Evolutionary conservation across 495 filamentous ascomycete species (phyloP).

Genomic region (Pseudotulostoma volvatum): DNA sequence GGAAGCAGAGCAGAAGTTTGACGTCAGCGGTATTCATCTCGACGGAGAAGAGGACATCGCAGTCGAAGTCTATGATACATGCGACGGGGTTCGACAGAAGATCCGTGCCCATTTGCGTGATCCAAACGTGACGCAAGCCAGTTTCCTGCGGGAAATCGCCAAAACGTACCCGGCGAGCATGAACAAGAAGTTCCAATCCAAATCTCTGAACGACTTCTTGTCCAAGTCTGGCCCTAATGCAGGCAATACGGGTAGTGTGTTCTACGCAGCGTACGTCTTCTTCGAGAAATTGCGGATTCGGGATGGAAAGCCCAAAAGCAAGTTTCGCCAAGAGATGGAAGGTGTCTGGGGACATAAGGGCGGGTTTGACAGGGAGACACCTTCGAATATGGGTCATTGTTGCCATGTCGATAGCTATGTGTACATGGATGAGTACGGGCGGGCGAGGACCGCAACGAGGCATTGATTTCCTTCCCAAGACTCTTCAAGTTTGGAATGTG

Average conservation of each 20-base stretch:
- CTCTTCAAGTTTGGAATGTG: no score
- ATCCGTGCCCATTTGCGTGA: slow-evolving; percentile 33
- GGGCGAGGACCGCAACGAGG: no score
- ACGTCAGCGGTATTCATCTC: no score
- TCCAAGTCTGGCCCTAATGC: slow-evolving; percentile 26
- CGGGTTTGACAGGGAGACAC: no score
- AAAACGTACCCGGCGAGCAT: slow-evolving; percentile 14
- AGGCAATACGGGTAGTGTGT: slow-evolving; percentile 27
- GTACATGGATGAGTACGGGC: no score
- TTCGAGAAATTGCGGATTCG: slow-evolving; percentile 46
- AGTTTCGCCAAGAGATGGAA: slow-evolving; percentile 37
- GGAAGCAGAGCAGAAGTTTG: background rate
- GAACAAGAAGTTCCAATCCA: slow-evolving; percentile 14
- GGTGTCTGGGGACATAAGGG: slow-evolving; percentile 21
- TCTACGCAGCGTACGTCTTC: slow-evolving; percentile 38
- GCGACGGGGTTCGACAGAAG: slow-evolving; percentile 39
- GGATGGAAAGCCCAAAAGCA: slow-evolving; percentile 37
- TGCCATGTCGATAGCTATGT: no score
- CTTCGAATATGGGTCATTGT: no score
- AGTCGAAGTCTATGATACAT: slow-evolving; percentile 36
- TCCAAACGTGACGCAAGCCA: slow-evolving; percentile 33
- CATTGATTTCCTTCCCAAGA: no score
- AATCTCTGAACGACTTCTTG: slow-evolving; percentile 31
- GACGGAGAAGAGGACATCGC: slow-evolving; percentile 23
- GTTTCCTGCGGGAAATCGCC: slow-evolving; percentile 32